phyloP scores from a whole-genome alignment of 2,329 filamentous ascomycete species.

The Colletotrichum neosansevieriae region DNA sequence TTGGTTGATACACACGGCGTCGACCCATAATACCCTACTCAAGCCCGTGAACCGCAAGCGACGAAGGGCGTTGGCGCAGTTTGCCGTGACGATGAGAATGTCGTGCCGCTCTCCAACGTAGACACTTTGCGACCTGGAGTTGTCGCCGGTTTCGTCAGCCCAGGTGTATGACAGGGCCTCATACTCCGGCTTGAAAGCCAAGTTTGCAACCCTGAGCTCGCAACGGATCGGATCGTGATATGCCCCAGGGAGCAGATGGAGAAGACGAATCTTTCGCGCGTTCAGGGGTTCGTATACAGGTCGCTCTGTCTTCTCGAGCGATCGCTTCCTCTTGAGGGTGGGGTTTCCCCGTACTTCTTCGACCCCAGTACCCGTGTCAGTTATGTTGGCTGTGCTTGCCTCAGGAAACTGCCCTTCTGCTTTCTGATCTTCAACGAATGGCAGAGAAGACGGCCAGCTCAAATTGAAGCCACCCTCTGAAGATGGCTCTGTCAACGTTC shows the following conservation, averaged over 20 bases:
- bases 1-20: constrained; percentile 35
- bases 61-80: constrained; percentile 25
- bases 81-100: background rate
- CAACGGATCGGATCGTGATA: background rate
- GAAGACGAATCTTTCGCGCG: constrained; percentile 6
- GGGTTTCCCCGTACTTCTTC: no score
- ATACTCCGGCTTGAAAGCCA: constrained; percentile 4
- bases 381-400: no score
- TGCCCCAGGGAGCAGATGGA: background rate
- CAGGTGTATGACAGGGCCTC: constrained; percentile 37
- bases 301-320: no score
- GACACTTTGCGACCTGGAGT: background rate
- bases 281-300: background rate
- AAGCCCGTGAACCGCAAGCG: background rate
- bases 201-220: background rate
- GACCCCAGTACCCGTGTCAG: no score
- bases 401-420: no score
- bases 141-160: constrained; percentile 10
- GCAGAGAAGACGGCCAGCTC: constrained; percentile 19
- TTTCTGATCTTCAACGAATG: background rate
- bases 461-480: background rate
- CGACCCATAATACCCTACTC: constrained; percentile 11
- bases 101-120: constrained; percentile 8
- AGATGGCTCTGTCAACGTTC: background rate
- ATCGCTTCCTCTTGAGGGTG: no score